These are phyloP conservation scores for Colletotrichum sp. DNA, from an alignment of 2,329 filamentous ascomycete species.

Conservation along the genomic window DNA sequence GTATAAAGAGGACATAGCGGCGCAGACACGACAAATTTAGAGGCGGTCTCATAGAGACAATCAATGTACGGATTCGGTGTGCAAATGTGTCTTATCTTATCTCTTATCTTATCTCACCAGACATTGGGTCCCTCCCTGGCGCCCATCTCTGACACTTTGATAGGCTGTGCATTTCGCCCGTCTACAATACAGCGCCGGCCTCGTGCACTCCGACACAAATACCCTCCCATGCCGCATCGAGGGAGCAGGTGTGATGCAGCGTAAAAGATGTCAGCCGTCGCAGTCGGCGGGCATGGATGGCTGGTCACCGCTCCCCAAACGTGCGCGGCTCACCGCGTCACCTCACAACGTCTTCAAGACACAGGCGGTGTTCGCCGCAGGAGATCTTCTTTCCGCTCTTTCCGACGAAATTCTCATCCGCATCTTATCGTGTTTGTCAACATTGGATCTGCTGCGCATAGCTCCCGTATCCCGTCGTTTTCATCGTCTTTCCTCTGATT, in stretches of 20 bases:
- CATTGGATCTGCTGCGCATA: constrained; percentile 68
- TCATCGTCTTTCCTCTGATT: constrained; percentile 74
- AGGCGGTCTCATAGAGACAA: not conserved
- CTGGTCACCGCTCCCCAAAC: not conserved
- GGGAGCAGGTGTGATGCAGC: not conserved
- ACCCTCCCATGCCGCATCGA: not conserved
- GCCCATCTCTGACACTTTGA: not conserved
- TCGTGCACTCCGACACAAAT: not conserved
- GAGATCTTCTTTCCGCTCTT: constrained; percentile 72
- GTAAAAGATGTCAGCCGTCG: not conserved
- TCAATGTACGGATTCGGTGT: not conserved
- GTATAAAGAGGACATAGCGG: not conserved
- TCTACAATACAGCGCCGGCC: not conserved
- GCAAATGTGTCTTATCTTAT: not conserved
- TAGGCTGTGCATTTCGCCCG: not conserved
- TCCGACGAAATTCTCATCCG: constrained; percentile 90
- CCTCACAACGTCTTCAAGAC: not conserved
- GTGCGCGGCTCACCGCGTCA: not conserved
- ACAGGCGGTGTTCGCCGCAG: not conserved
- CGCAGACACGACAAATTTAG: not conserved
- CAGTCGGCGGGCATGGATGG: not conserved
- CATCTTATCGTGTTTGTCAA: constrained; percentile 78
- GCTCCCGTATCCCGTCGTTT: constrained; percentile 77
- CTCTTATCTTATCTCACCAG: not conserved
- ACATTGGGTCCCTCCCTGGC: not conserved